Evolutionary conservation across 2,329 filamentous ascomycete species (phyloP).

Genomic region (Tolypocladium tundrense): DNA sequence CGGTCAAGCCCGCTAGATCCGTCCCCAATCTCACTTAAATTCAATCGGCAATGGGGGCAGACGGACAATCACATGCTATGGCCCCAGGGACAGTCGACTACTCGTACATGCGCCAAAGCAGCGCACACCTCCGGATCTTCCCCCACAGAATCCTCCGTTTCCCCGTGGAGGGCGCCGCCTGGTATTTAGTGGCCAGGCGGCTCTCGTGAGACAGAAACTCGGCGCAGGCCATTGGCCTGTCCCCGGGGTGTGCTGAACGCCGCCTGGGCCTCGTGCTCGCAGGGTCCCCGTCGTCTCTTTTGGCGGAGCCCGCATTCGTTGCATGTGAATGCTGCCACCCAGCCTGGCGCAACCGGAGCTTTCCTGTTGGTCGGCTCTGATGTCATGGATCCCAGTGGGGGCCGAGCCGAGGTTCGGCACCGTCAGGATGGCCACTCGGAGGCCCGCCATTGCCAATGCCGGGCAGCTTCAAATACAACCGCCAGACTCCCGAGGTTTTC

Average conservation of each 20-base stretch:
- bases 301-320: neutral
- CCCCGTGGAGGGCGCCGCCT: neutral
- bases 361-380: neutral
- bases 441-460: slow-evolving; percentile 3
- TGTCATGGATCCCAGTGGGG: neutral
- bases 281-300: neutral
- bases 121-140: neutral
- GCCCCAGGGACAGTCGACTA: neutral
- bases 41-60: neutral
- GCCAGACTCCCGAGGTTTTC: neutral
- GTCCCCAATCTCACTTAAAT: neutral
- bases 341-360: neutral
- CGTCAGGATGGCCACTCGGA: slow-evolving; percentile 2
- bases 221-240: neutral
- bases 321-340: neutral
- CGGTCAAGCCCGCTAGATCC: neutral
- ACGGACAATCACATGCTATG: neutral
- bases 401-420: neutral
- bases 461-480: neutral
- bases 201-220: neutral
- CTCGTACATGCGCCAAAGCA: neutral
- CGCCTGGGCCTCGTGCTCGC: neutral
- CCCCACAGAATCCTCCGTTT: neutral
- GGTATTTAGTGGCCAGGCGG: neutral
- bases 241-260: neutral